phyloP scores from a whole-genome alignment of 2,329 filamentous ascomycete genomes.

The Phaeosphaeriaceae sp. region DNA sequence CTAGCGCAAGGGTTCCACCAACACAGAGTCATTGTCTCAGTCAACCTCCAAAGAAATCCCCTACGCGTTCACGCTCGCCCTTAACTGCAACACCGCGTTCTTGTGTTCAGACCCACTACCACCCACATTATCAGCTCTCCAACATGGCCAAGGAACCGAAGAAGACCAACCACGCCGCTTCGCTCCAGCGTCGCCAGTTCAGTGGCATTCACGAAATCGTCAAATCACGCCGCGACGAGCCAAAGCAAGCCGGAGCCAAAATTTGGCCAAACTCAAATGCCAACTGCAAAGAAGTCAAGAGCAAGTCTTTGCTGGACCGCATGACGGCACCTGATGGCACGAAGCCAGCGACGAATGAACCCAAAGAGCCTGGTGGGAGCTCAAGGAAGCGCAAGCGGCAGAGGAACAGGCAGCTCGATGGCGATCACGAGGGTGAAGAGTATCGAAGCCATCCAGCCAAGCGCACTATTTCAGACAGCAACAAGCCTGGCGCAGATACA shows the following conservation, averaged over 20 bases:
- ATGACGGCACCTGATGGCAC: not conserved
- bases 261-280: not conserved
- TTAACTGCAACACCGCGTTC: not conserved
- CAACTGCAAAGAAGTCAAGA: not conserved
- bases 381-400: not conserved
- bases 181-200: not conserved
- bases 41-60: not conserved
- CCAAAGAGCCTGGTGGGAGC: not conserved
- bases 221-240: not conserved
- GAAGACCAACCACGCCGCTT: not conserved
- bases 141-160: not conserved
- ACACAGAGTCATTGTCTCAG: not conserved
- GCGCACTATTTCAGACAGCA: not conserved
- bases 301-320: not conserved
- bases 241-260: not conserved
- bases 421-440: not conserved
- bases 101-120: not conserved
- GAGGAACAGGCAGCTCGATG: not conserved
- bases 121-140: not conserved
- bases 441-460: not conserved
- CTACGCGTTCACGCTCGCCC: not conserved
- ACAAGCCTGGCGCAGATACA: too few species aligned
- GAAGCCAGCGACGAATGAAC: not conserved
- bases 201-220: not conserved
- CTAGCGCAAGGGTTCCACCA: not conserved